Base-by-base conservation (phyloP, 805 yeast species). In the Saccharomycopsis sp. region DNA sequence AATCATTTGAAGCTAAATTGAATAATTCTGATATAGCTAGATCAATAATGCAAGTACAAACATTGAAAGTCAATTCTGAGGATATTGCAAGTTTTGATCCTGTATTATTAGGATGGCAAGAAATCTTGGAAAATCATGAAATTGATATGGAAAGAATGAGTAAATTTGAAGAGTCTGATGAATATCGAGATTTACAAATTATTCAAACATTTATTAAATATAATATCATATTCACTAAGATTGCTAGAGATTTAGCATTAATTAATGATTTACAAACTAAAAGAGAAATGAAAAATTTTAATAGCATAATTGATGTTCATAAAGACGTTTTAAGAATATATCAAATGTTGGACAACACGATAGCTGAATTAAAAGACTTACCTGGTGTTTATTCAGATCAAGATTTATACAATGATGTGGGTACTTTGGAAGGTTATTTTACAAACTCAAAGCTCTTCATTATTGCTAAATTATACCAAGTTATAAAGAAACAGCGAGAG, bases 361-460 rank as follows among this genome's bases (percentile, higher is more conserved):
- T 81, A 28, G 63, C 62, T 2, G 81, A 81, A 52, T 63, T 87
- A 38, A 68, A 74, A 56, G 95, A 87, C 49, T 70, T 93, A 41
- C 96, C 97, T 0, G 97, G 97, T 69, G 95, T 90, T 16, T 79
- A 83, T 57, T 85, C 85, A 43, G 95, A 87, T 58, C 93, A 84
- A 43, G 79, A 72, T 19, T 68, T 90, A 44, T 59, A 66, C 50
- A 63, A 64, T 4, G 74, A 81, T 6, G 66, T 93, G 36, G 70
- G 67, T 9, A 53, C 70, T 13, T 63, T 86, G 54, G 63, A 66
- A 24, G 56, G 58, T 6, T 77, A 67, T 50, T 84, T 72, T 59
- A 54, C 56, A n/a, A 63, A 72, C 31, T 54, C 62, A 41, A 75
- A 75, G 53, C 55, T 69, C 11, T 53, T 62, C 23, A 59, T 66